Base-by-base conservation (phyloP, 2,329 filamentous ascomycete species). In the Fusarium luffae region DNA sequence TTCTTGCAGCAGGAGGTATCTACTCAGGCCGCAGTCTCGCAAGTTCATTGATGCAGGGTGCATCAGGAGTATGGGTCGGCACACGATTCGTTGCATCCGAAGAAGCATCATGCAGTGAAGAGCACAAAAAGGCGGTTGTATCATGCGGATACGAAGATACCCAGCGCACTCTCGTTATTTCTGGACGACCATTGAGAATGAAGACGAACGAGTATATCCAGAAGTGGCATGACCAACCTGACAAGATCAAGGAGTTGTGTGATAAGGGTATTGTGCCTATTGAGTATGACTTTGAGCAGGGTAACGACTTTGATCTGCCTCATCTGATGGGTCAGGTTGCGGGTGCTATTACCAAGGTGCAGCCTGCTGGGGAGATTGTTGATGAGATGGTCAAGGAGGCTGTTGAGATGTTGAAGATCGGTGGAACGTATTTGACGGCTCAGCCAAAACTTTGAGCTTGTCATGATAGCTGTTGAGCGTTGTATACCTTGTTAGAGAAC, bases 301-400 rank as follows among this genome's bases (percentile, higher is more conserved):
- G 91, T 2, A 90, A 90, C 58, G 93, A 97, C 42, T 83, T 97
- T 14, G 95, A 98, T 76, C 84, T 92, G 59, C 95, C 95, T 14
- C 94, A 95, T 80, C 78, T 98, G 76, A 98, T 98, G 95, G 95
- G 95, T 2, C 93, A 97, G 82, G 94, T 98, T 11, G 92, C 93
- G 1, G 94, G 92, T 3, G 86, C 90, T 2, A 92, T 98, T 60
- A 80, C 83, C 34, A 89, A 90, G 71, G 88, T 98, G 63, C 89
- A 96, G 83, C 93, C 94, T 0, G 95, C 95, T 0, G 87, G 84
- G 48, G 86, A 90, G 69, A 97, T 98, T 82, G 90, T 98, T n/a
- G 87, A 90, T 65, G 93, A 97, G 71, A 98, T 98, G 93, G 92
- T 97, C 12, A 81, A 82, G 21, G 90, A 94, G 78, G 93, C 93